phyloP scores from a whole-genome alignment of 768 basidiomycete species.

The Clavaria fumosa region DNA sequence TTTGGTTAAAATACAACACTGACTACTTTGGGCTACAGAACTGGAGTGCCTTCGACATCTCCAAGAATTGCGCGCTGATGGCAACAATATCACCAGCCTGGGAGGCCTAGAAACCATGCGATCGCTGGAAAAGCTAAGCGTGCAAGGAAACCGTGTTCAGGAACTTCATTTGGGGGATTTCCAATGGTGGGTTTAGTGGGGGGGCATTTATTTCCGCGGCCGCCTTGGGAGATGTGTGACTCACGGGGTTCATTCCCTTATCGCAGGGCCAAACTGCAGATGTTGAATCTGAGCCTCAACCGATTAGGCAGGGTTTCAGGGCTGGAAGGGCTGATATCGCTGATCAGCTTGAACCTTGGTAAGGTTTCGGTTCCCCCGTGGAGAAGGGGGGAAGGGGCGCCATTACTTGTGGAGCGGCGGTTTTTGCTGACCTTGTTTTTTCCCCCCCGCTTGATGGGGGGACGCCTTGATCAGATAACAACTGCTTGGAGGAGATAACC shows the following conservation, averaged over 20 bases:
- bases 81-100: slow-evolving; percentile 58
- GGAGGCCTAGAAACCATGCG: slow-evolving; percentile 71
- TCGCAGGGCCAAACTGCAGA: slow-evolving; percentile 46
- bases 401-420: no score
- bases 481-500: slow-evolving; percentile 42
- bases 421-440: no score
- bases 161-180: slow-evolving; percentile 42
- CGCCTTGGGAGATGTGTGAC: no score
- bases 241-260: slow-evolving; percentile 6
- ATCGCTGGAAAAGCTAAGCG: slow-evolving; percentile 68
- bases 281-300: slow-evolving; percentile 73
- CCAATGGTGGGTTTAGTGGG: slow-evolving; percentile 45
- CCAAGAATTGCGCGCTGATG: slow-evolving; percentile 81
- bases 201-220: no score
- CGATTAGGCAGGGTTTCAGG: slow-evolving; percentile 41
- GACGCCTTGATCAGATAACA: slow-evolving; percentile 41
- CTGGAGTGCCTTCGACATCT: slow-evolving; percentile 72
- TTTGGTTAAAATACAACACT: slow-evolving; percentile 8
- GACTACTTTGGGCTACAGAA: slow-evolving; percentile 32
- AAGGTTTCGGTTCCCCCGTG: slow-evolving; percentile 24
- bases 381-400: slow-evolving; percentile 13
- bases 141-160: slow-evolving; percentile 58
- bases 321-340: slow-evolving; percentile 40
- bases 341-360: slow-evolving; percentile 78
- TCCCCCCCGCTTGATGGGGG: slow-evolving; percentile 5